Evolutionary conservation across 768 basidiomycete genomes (phyloP), one percentile per base, ranked within the genome.

Genomic region (Auriscalpium microsporum): DNA sequence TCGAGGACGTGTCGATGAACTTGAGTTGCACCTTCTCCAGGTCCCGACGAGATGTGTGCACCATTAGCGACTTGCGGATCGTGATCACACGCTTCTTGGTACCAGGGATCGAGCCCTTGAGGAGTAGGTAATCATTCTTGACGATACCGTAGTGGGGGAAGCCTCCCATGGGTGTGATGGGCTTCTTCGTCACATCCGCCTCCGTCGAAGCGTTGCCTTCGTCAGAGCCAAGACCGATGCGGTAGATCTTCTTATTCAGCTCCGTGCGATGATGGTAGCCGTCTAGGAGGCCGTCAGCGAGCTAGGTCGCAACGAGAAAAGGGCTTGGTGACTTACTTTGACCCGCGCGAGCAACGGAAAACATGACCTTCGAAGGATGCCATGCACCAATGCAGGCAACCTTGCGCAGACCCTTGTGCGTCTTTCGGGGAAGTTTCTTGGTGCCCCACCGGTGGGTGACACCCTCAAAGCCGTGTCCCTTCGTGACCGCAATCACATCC

Each of bases 351-450:
- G 94, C 96, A 66, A 99, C 96, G n/a, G 94, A 94, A 85, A 93
- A 98, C 95, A 98, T 98, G 83, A 99, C 96, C 77, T 95, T 96
- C 67, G 87, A 88, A 71, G 93, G 94, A 81, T 95, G 93, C 92
- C 92, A 95, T 70, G 93, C 94, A 75, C 93, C 93, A 64, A 94
- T 94, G 81, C 93, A 95, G 69, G 95, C 95, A 61, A 99, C 96
- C 80, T 99, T 98, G 73, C 95, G 90, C 68, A 98, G 90, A 90
- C 96, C 96, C 75, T 96, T 94, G 83, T 99, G 96, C 53, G 96
- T 98, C 81, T 98, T 98, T 65, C 94, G 82, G 56, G 94, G 94
- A 55, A 98, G 83, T 78, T 95, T 94, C 84, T 94, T 97, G 71
- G 92, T 94, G 62, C 96, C 96, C 96, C 96, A 99, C 73, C 96